These are phyloP conservation scores for Sisymbrium altissimum DNA, from an alignment of 345 rosid species.

Conservation along the genomic window DNA sequence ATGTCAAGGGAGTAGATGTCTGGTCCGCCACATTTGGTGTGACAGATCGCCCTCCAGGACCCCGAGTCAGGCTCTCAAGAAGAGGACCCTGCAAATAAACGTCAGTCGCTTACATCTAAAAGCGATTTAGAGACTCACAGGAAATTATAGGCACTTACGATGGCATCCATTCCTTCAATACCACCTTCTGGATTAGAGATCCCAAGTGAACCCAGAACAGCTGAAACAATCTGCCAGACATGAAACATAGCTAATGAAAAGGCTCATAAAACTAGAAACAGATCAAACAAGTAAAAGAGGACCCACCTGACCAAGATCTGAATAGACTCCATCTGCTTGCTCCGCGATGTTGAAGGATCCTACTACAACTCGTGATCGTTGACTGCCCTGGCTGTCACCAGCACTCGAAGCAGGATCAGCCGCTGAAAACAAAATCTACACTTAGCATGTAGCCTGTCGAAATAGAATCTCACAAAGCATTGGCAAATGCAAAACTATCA, in stretches of 20 bases:
- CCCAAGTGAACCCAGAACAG: constrained; percentile 39
- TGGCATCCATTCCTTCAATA: constrained; percentile 31
- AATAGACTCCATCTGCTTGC: constrained; percentile 49
- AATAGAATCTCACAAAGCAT: not conserved
- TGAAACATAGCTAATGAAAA: constrained; percentile 7
- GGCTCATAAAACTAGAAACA: constrained; percentile 1
- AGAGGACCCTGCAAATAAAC: constrained; percentile 29
- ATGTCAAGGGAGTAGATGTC: constrained; percentile 36
- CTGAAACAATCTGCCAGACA: constrained; percentile 35
- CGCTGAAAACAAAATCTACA: constrained; percentile 24
- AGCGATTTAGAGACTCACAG: not conserved
- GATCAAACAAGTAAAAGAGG: not conserved
- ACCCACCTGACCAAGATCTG: constrained; percentile 47
- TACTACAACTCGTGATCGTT: constrained; percentile 47
- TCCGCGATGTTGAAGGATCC: constrained; percentile 57
- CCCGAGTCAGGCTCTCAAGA: constrained; percentile 30
- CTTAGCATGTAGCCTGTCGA: constrained; percentile 16
- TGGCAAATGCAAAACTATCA: not conserved
- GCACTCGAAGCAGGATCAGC: constrained; percentile 43
- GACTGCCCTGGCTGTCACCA: constrained; percentile 34
- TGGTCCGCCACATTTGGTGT: constrained; percentile 23
- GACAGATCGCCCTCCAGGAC: constrained; percentile 21
- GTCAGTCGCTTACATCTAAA: constrained; percentile 1
- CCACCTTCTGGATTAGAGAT: constrained; percentile 31
- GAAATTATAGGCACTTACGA: constrained; percentile 22